Conservation (phyloP, 2,329 filamentous ascomycete genomes). For the Pseudogymnoascus sp. region DNA sequence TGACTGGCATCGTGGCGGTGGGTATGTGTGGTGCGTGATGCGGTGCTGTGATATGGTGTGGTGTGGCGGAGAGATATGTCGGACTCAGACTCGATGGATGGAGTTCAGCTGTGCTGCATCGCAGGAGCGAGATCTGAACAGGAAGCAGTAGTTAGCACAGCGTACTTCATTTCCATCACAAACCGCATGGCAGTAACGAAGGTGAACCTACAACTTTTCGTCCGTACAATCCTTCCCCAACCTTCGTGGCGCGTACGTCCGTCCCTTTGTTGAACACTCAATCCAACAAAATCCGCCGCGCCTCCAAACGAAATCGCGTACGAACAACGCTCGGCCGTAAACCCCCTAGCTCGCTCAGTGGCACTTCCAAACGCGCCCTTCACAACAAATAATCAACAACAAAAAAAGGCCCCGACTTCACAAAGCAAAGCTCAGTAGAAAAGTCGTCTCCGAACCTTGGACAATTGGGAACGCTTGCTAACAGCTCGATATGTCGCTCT, state of each 20-base stretch:
- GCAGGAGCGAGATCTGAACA: not conserved
- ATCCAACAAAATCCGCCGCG: not conserved
- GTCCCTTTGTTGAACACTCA: not conserved
- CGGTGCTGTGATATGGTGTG: not conserved
- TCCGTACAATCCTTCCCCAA: not conserved
- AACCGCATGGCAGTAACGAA: not conserved
- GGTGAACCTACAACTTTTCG: not conserved
- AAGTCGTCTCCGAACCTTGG: not conserved
- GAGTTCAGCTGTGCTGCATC: constrained; percentile 7
- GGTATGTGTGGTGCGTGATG: not conserved
- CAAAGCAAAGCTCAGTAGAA: not conserved
- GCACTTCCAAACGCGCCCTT: not conserved
- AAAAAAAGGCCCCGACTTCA: not conserved
- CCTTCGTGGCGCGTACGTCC: not conserved
- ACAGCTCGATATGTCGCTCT: not conserved
- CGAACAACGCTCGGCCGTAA: not conserved
- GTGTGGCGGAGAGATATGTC: not conserved
- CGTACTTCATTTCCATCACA: not conserved
- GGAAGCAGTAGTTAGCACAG: not conserved
- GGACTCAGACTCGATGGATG: not conserved
- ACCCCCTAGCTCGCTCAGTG: not conserved
- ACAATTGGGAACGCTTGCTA: constrained; percentile 1
- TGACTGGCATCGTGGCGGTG: constrained; percentile 12
- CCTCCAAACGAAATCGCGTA: constrained; percentile 1
- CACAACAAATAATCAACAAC: not conserved